Evolutionary conservation across 2,329 filamentous ascomycete species (phyloP), one percentile per base, ranked within the genome.

Genomic region (Xylaria sp.): DNA sequence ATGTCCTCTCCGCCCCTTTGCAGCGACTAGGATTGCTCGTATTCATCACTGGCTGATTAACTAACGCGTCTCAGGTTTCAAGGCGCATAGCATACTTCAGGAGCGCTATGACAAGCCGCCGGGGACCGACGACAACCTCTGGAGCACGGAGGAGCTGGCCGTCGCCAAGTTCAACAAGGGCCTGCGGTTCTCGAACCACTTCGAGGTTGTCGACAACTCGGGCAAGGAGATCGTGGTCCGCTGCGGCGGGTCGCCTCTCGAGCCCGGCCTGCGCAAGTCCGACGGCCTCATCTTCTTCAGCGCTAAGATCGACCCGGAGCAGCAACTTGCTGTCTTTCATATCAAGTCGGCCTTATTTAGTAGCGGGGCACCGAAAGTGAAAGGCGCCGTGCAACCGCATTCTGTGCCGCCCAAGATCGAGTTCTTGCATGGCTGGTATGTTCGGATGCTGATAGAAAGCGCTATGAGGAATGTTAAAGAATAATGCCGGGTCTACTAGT

Each of bases 41-140:
- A 21, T 47, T 12, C 30, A 50, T 8, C 34, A 14, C 12, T 17
- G 39, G 14, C 39, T 47, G 12, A 63, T 5, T 47, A 0, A 32
- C 24, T 70, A 65, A 72, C 55, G 36, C 48, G 48, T 53, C n/a
- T 4, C 68, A 88, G 88, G 85, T 55, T 91, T 85, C 75, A 76
- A 73, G 72, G 30, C 70, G 5, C 77, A 79, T 60, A 78, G 75
- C 64, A 74, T 73, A 64, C 66, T 77, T 24, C 77, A 78, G 11
- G 71, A 78, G 67, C 74, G 74, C 48, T 78, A 76, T 61, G 77
- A 79, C 67, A 72, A 73, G 57, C 74, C 76, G 14, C 67, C 75
- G 0, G 76, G 75, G n/a, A 73, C 75, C 14, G 76, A 78, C 59
- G 70, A 74, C 57, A 70, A 78, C 64, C 71, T 76, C 64, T 79